Evolutionary conservation across 2,329 filamentous ascomycete species (phyloP), one percentile per base, ranked within the genome.

Genomic region (Chalaropsis thielavioides): DNA sequence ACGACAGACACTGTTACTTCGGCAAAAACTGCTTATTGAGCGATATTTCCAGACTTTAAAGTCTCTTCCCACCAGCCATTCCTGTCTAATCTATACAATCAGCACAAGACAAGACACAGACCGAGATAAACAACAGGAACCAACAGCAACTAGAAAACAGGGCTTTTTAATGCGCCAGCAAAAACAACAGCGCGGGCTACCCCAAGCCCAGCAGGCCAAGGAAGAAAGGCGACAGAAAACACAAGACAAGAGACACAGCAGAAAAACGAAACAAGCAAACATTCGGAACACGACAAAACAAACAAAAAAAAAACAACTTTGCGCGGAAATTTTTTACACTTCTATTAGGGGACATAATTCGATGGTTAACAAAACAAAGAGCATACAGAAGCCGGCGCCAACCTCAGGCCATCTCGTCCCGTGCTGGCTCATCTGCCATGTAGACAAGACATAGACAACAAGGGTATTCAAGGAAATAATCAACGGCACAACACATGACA

Each of bases 401-500:
- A 44, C 43, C 64, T 56, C 59, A 46, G 43, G 64, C 46, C 64
- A 38, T 19, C 58, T 40, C 46, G 27, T 46, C 64, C 58, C 58
- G 59, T 56, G 44, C 64, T 61, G 44, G 43, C 35, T 56, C 46
- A 43, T 61, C 58, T 61, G 64, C 56, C 60, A 41, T n/a, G 43
- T 58, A 66, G 56, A 46, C 35, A 44, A 40, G 44, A 24, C 54
- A 58, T 58, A 58, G 54, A 56, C 44, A 62, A 56, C 13, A 49
- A 62, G 35, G 27, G 62, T 59, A 22, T 56, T 19, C 51, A 31
- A 35, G 61, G 51, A 13, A 62, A 44, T 63, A 63, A 15, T 17
- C 35, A 60, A 61, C 44, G 59, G 64, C 64, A 62, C 64, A 62
- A 65, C 59, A 60, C 59, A 62, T 46, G 64, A 44, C 59, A 54